Conservation (phyloP, 495 filamentous ascomycete genomes). For the Monascus purpureus region DNA sequence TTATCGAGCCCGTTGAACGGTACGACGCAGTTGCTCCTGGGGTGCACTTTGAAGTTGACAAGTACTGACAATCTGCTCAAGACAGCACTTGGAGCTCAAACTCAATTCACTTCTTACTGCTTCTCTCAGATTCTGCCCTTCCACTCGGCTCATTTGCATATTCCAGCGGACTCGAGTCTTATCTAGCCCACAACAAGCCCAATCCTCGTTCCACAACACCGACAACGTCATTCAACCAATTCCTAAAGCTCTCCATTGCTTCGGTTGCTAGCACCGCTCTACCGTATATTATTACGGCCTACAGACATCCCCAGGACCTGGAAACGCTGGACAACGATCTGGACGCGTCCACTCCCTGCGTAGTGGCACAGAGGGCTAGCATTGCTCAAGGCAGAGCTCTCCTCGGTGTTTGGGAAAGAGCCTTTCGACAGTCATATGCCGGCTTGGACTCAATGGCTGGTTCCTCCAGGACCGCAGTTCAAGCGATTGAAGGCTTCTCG, state of each 20-base stretch:
- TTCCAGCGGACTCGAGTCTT: slow-evolving; percentile 87
- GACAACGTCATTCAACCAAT: slow-evolving; percentile 46
- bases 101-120: slow-evolving; percentile 64
- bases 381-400: slow-evolving; percentile 75
- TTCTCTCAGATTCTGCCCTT: slow-evolving; percentile 90
- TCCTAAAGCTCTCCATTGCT: slow-evolving; percentile 64
- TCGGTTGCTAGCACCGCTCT: slow-evolving; percentile 68
- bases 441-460: neutral
- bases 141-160: slow-evolving; percentile 96
- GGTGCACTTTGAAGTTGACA: no score
- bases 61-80: no score
- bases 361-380: slow-evolving; percentile 74
- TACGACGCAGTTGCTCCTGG: no score
- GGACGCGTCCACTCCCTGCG: slow-evolving; percentile 75
- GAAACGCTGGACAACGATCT: slow-evolving; percentile 64
- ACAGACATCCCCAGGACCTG: slow-evolving; percentile 43
- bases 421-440: slow-evolving; percentile 35
- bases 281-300: slow-evolving; percentile 70
- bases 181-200: slow-evolving; percentile 62
- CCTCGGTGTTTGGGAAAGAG: slow-evolving; percentile 77
- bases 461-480: slow-evolving; percentile 10
- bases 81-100: slow-evolving; percentile 7
- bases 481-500: slow-evolving; percentile 23
- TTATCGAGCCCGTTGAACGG: slow-evolving; percentile 1
- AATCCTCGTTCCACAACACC: slow-evolving; percentile 18